Percentiles rank a stretch among this genome's conserved stretches.
These are phyloP conservation scores for Physaria fendleri DNA, from an alignment of 345 rosid genomes.

Conservation along the genomic window DNA sequence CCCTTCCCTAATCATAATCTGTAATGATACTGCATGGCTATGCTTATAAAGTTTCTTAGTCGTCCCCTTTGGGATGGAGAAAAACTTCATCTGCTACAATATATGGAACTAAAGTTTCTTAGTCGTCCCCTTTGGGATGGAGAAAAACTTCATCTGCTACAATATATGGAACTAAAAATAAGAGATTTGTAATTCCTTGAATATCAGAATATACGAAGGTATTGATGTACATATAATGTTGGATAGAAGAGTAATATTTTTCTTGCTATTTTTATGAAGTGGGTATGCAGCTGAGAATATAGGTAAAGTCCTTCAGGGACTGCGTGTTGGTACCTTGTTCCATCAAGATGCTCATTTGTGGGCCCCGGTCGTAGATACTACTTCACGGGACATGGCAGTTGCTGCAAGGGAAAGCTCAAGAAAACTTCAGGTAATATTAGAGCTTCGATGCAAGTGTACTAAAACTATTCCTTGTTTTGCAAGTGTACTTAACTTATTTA, in stretches of 20 bases:
- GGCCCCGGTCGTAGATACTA: slow-evolving; percentile 45
- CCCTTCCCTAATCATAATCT: neutral
- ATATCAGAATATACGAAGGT: neutral
- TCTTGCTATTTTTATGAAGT: slow-evolving; percentile 50
- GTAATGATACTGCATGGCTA: neutral
- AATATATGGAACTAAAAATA: neutral
- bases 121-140: neutral
- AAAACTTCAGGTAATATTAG: slow-evolving; percentile 66
- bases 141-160: neutral
- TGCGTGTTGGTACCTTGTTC: slow-evolving; percentile 81
- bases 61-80: neutral
- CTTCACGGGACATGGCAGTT: slow-evolving; percentile 80
- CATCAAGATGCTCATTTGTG: slow-evolving; percentile 78
- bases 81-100: neutral
- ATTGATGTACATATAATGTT: slow-evolving; percentile 8
- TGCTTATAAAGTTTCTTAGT: neutral
- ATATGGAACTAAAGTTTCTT: neutral
- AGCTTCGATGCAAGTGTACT: slow-evolving; percentile 8
- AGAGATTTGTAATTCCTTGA: neutral
- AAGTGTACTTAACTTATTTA: slow-evolving; percentile 3
- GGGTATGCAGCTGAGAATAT: slow-evolving; percentile 73
- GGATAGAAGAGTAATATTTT: slow-evolving; percentile 13
- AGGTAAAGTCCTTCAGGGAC: slow-evolving; percentile 72
- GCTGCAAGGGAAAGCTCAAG: slow-evolving; percentile 94
- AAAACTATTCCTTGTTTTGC: neutral